A percentile compares a stretch with the other conserved stretches of the same genome.
phyloP scores from a whole-genome alignment of 805 yeast species.

The Metschnikowia lunata region DNA sequence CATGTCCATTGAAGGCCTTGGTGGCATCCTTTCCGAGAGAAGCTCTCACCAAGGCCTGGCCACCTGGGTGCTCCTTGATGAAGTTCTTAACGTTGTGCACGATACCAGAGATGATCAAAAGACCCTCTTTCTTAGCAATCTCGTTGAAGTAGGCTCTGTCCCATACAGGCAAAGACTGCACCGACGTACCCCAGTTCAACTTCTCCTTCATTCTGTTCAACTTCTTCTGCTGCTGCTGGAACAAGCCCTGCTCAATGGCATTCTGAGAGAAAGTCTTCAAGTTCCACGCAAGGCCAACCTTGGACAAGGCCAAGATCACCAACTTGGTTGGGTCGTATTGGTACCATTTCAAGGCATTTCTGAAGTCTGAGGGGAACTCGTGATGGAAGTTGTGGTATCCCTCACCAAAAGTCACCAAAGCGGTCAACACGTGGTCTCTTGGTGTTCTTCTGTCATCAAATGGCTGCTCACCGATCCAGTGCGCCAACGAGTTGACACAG shows the following conservation, averaged over 20 bases:
- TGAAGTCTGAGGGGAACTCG: constrained; percentile 84
- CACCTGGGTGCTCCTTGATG: constrained; percentile 81
- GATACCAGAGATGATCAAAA: constrained; percentile 71
- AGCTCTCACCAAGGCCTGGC: constrained; percentile 64
- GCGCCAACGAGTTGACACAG: constrained; percentile 82
- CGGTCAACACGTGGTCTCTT: constrained; percentile 76
- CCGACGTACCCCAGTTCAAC: constrained; percentile 72
- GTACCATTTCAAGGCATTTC: constrained; percentile 84
- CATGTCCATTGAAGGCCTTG: constrained; percentile 81
- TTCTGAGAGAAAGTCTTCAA: constrained; percentile 73
- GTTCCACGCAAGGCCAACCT: constrained; percentile 67
- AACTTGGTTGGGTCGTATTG: constrained; percentile 82
- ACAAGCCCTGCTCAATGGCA: constrained; percentile 76
- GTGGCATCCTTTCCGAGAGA: constrained; percentile 81
- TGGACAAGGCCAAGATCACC: constrained; percentile 53
- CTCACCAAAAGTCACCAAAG: constrained; percentile 81
- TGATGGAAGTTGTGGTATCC: constrained; percentile 90
- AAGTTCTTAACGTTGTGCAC: constrained; percentile 71
- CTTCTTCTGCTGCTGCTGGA: constrained; percentile 82
- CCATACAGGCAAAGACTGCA: constrained; percentile 70
- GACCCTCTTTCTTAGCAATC: constrained; percentile 50
- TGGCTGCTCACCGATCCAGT: constrained; percentile 83
- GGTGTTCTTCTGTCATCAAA: constrained; percentile 86
- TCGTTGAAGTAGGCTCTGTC: constrained; percentile 56
- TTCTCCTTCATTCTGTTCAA: constrained; percentile 56